phyloP scores from a whole-genome alignment of 805 yeast genomes.

The Saccharomycopsis javanensis region DNA sequence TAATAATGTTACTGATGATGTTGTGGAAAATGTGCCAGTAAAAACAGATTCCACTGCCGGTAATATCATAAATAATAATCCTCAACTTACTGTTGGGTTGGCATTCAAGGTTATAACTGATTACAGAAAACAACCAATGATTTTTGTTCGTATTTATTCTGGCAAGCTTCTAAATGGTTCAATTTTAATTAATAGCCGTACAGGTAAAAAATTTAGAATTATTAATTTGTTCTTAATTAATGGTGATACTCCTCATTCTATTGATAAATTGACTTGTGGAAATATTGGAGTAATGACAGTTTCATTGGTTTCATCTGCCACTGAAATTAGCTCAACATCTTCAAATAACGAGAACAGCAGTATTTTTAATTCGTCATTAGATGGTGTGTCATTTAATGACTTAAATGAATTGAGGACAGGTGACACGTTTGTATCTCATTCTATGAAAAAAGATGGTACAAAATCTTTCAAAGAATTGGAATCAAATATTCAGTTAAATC shows the following conservation, averaged over 20 bases:
- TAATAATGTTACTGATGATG: constrained; percentile 15
- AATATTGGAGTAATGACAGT: constrained; percentile 88
- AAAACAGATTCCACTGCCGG: constrained; percentile 35
- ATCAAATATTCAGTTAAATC: constrained; percentile 44
- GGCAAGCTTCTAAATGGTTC: constrained; percentile 62
- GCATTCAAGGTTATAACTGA: constrained; percentile 91
- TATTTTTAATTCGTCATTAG: background rate
- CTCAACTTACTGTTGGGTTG: constrained; percentile 61
- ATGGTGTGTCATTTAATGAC: constrained; percentile 22
- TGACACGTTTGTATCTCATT: constrained; percentile 70
- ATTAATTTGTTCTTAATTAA: constrained; percentile 73
- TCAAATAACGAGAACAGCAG: background rate
- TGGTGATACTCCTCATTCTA: constrained; percentile 77
- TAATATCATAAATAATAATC: constrained; percentile 42
- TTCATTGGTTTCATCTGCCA: constrained; percentile 25
- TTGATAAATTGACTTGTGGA: constrained; percentile 54
- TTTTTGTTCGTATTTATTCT: constrained; percentile 79
- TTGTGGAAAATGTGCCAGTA: constrained; percentile 25
- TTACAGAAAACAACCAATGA: constrained; percentile 71
- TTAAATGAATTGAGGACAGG: constrained; percentile 71
- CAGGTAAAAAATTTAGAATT: constrained; percentile 55
- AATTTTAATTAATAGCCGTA: constrained; percentile 56
- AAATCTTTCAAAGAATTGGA: constrained; percentile 37
- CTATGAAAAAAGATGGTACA: constrained; percentile 40
- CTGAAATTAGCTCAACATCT: background rate